Conservation (phyloP, 2,329 filamentous ascomycete genomes). For the Amylocarpus encephaloides region DNA sequence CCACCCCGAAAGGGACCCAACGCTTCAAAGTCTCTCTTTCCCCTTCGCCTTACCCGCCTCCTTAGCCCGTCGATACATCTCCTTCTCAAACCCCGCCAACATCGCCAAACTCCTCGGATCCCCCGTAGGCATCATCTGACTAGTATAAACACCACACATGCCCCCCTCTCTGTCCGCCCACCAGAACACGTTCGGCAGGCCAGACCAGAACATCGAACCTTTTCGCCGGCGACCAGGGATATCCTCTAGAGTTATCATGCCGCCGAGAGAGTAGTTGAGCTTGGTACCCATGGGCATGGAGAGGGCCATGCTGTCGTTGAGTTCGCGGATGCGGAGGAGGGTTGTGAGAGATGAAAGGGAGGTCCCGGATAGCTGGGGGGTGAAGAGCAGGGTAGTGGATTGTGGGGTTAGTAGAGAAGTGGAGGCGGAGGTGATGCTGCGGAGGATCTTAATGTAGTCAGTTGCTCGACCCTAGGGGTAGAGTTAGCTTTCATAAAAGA, state of each 20-base stretch:
- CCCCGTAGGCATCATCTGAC: slow-evolving; percentile 36
- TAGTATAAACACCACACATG: slow-evolving; percentile 37
- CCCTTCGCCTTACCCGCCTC: not conserved
- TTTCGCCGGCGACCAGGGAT: slow-evolving; percentile 32
- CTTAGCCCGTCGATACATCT: not conserved
- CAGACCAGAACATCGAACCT: slow-evolving; percentile 38
- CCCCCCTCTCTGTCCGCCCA: slow-evolving; percentile 35
- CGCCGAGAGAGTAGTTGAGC: slow-evolving; percentile 35
- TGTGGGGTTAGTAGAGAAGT: slow-evolving; percentile 41
- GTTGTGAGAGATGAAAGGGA: not conserved
- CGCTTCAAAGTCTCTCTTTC: not conserved
- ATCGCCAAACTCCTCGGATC: slow-evolving; percentile 32
- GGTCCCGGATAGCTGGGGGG: slow-evolving; percentile 48
- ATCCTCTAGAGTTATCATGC: slow-evolving; percentile 35
- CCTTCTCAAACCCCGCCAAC: slow-evolving; percentile 5
- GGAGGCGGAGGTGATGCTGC: not conserved
- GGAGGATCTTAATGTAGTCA: slow-evolving; percentile 5
- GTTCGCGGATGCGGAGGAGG: not conserved
- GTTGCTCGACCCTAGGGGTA: not conserved
- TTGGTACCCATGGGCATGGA: slow-evolving; percentile 32
- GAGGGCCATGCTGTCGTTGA: not conserved
- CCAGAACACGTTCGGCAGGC: slow-evolving; percentile 40
- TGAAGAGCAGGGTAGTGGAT: slow-evolving; percentile 57
- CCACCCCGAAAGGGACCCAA: too few relatives aligned
- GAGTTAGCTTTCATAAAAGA: not conserved